Evolutionary conservation across 805 yeast genomes (phyloP).

Genomic region (Candida ipomoeae): DNA sequence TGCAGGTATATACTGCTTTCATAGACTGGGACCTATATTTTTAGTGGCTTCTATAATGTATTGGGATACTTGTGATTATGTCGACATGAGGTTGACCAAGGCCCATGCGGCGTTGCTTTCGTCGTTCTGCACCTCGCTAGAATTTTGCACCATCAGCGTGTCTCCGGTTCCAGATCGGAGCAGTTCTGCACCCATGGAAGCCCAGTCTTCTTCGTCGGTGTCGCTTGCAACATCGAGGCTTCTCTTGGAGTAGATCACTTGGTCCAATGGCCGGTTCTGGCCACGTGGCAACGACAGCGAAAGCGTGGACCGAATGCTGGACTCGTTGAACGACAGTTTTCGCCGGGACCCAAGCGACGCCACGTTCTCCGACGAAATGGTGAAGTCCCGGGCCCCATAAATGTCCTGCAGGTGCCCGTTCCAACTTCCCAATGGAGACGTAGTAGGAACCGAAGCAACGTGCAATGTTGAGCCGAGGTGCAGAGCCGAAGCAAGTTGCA

Average conservation of each 20-base stretch:
- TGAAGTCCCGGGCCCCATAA: conserved; percentile 7
- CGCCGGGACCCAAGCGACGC: conserved; percentile 25
- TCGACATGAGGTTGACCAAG: conserved; percentile 52
- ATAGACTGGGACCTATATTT: too few species aligned
- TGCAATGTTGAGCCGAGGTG: conserved; percentile 1
- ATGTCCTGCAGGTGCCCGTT: conserved; percentile 11
- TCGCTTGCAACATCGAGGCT: conserved; percentile 39
- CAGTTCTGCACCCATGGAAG: conserved; percentile 74
- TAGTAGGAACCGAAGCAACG: conserved; percentile 19
- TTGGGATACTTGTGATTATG: not conserved
- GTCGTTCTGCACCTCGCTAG: conserved; percentile 22
- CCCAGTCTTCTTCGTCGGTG: conserved; percentile 98
- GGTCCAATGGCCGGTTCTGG: conserved; percentile 5
- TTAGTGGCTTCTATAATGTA: too few species aligned
- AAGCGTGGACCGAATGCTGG: conserved; percentile 40
- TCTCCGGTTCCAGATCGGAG: conserved; percentile 36
- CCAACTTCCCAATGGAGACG: conserved; percentile 26
- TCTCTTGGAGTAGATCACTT: conserved; percentile 2
- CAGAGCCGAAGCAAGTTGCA: conserved; percentile 7
- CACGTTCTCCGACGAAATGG: conserved; percentile 19
- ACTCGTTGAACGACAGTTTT: conserved; percentile 41
- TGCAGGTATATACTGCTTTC: too few species aligned
- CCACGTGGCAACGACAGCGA: conserved; percentile 22
- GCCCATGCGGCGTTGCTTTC: conserved; percentile 61
- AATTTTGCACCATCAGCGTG: conserved; percentile 5